Conservation (phyloP, 495 filamentous ascomycete species). For the Bacidia gigantensis region DNA sequence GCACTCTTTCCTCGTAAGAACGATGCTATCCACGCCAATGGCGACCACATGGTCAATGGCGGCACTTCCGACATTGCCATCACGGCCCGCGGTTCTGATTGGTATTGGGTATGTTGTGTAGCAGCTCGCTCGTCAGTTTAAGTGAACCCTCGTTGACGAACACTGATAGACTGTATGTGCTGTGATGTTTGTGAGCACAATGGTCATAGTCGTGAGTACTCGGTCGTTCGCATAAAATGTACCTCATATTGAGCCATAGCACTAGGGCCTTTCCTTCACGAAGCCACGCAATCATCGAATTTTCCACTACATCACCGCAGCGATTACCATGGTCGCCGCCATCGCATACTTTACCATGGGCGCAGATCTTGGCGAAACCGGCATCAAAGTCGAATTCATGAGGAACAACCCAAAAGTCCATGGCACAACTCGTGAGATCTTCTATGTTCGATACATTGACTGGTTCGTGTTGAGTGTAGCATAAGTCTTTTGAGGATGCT, state of each 20-base stretch:
- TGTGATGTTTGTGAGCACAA: slow-evolving; percentile 28
- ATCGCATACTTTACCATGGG: slow-evolving; percentile 59
- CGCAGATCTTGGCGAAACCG: slow-evolving; percentile 51
- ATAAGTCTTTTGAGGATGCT: slow-evolving; percentile 20
- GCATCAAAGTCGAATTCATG: slow-evolving; percentile 42
- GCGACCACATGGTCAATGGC: slow-evolving; percentile 22
- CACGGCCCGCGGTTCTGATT: slow-evolving; percentile 47
- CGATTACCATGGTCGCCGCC: slow-evolving; percentile 44
- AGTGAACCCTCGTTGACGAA: not conserved
- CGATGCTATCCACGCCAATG: slow-evolving; percentile 39
- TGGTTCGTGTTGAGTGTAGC: slow-evolving; percentile 39
- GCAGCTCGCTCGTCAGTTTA: not conserved
- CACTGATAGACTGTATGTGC: slow-evolving; percentile 22
- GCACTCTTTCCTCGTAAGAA: slow-evolving; percentile 21
- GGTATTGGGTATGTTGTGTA: slow-evolving; percentile 33
- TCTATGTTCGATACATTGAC: slow-evolving; percentile 59
- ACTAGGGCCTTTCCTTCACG: slow-evolving; percentile 33
- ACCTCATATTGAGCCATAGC: too few species aligned
- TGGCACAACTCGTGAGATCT: slow-evolving; percentile 46
- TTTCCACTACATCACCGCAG: slow-evolving; percentile 57
- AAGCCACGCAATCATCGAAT: slow-evolving; percentile 42
- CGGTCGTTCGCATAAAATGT: too few species aligned
- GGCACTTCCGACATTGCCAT: slow-evolving; percentile 38
- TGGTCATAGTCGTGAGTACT: slow-evolving; percentile 30
- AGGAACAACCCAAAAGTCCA: slow-evolving; percentile 28